These are phyloP conservation scores for Aspergillus glaucus DNA, from an alignment of 2,329 filamentous ascomycete species.

Conservation along the genomic window DNA sequence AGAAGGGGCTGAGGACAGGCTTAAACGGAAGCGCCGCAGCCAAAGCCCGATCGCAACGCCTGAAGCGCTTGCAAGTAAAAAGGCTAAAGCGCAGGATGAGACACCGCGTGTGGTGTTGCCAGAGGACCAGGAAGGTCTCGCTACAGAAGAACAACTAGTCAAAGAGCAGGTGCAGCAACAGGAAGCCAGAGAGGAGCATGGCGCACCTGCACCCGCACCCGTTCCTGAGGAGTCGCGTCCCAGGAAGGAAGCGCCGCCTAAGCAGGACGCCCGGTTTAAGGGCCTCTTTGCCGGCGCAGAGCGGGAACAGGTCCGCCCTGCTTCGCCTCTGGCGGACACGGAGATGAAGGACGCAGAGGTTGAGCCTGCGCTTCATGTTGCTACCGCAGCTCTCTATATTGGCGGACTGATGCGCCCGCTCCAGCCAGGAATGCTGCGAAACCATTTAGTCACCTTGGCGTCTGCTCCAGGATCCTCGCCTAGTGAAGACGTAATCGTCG, in stretches of 20 bases:
- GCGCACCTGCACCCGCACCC: conserved; percentile 1
- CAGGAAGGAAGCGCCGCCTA: conserved; percentile 18
- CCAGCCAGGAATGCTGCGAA: conserved; percentile 59
- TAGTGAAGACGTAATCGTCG: conserved; percentile 52
- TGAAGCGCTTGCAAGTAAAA: conserved; percentile 52
- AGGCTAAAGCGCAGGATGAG: conserved; percentile 45
- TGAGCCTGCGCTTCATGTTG: conserved; percentile 59
- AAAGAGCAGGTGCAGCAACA: conserved; percentile 15
- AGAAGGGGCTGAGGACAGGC: conserved; percentile 47
- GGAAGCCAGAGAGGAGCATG: conserved; percentile 7
- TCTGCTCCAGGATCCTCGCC: conserved; percentile 48
- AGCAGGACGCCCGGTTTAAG: conserved; percentile 45
- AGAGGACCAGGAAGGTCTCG: conserved; percentile 20
- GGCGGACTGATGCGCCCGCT: conserved; percentile 84
- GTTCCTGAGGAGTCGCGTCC: conserved; percentile 2
- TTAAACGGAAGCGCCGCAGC: conserved; percentile 63
- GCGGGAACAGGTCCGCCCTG: conserved; percentile 17
- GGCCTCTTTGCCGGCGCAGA: conserved; percentile 37
- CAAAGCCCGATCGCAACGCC: conserved; percentile 53
- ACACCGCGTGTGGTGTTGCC: conserved; percentile 22
- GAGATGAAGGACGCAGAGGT: conserved; percentile 35
- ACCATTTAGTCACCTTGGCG: conserved; percentile 65
- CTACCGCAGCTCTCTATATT: conserved; percentile 78
- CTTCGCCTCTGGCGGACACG: conserved; percentile 20
- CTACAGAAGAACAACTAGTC: conserved; percentile 4